phyloP scores from a whole-genome alignment of 2,329 filamentous ascomycete species.

The Emergomyces pasteurianus region DNA sequence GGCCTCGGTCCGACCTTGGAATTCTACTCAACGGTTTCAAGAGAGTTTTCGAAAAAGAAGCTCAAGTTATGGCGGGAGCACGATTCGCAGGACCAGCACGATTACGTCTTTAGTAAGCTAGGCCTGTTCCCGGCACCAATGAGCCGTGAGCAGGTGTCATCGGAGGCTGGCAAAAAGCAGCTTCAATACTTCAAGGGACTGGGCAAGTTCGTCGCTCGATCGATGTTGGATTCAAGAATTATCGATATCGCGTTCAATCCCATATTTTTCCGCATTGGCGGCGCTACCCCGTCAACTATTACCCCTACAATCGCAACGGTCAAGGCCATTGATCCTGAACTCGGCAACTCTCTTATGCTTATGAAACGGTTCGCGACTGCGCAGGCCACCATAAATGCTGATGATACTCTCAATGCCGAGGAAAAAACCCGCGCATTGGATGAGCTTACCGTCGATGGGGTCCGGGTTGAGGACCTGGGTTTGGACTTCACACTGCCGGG shows the following conservation, averaged over 20 bases:
- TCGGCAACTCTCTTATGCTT: slow-evolving; percentile 74
- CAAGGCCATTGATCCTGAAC: slow-evolving; percentile 72
- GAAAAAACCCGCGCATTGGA: slow-evolving; percentile 62
- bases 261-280: slow-evolving; percentile 90
- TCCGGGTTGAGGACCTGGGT: slow-evolving; percentile 71
- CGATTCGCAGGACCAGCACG: slow-evolving; percentile 56
- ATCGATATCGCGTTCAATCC: slow-evolving; percentile 97
- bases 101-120: slow-evolving; percentile 72
- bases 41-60: slow-evolving; percentile 95
- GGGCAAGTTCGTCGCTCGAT: slow-evolving; percentile 92
- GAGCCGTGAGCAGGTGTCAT: slow-evolving; percentile 60
- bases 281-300: slow-evolving; percentile 49
- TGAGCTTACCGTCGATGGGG: slow-evolving; percentile 61
- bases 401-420: slow-evolving; percentile 50
- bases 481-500: slow-evolving; percentile 93
- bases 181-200: slow-evolving; percentile 83
- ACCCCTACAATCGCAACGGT: slow-evolving; percentile 79
- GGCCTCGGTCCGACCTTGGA: slow-evolving; percentile 90
- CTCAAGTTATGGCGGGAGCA: slow-evolving; percentile 93
- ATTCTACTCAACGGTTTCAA: slow-evolving; percentile 95
- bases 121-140: slow-evolving; percentile 89
- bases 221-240: slow-evolving; percentile 96
- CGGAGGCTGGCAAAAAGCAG: slow-evolving; percentile 74
- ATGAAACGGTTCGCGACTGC: slow-evolving; percentile 76
- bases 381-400: slow-evolving; percentile 71